Evolutionary conservation across 257 asterid species (phyloP).

Genomic region (Agastache rugosa): DNA sequence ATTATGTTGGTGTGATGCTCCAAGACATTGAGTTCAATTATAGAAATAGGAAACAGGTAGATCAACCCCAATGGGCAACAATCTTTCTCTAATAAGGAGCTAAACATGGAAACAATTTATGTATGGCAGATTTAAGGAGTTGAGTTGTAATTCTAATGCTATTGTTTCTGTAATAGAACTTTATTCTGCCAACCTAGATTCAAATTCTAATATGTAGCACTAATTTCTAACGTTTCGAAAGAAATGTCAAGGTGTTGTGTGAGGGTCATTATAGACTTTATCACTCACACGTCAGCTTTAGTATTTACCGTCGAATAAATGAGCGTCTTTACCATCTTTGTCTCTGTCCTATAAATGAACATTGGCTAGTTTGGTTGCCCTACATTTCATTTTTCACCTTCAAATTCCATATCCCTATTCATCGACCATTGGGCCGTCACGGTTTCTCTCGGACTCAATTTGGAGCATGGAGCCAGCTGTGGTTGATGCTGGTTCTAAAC

Average conservation of each 20-base stretch:
- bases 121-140: slow-evolving; percentile 8
- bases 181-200: slow-evolving; percentile 3
- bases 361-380: slow-evolving; percentile 33
- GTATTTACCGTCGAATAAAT: slow-evolving; percentile 19
- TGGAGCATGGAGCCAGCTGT: slow-evolving; percentile 48
- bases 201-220: not conserved
- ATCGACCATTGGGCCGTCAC: slow-evolving; percentile 27
- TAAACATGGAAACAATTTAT: slow-evolving; percentile 15
- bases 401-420: slow-evolving; percentile 24
- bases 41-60: slow-evolving; percentile 21
- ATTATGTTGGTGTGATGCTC: not conserved
- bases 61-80: slow-evolving; percentile 12
- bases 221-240: slow-evolving; percentile 24
- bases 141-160: not conserved
- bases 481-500: slow-evolving; percentile 46
- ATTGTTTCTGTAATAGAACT: slow-evolving; percentile 13
- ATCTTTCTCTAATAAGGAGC: slow-evolving; percentile 10
- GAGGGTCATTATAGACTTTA: slow-evolving; percentile 37
- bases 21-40: not conserved
- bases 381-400: slow-evolving; percentile 15
- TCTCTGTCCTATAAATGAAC: slow-evolving; percentile 33
- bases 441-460: slow-evolving; percentile 16
- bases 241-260: slow-evolving; percentile 18
- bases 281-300: slow-evolving; percentile 15
- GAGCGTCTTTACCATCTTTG: slow-evolving; percentile 25